phyloP scores from a whole-genome alignment of 768 basidiomycete genomes.

The Tricholoma sp. region DNA sequence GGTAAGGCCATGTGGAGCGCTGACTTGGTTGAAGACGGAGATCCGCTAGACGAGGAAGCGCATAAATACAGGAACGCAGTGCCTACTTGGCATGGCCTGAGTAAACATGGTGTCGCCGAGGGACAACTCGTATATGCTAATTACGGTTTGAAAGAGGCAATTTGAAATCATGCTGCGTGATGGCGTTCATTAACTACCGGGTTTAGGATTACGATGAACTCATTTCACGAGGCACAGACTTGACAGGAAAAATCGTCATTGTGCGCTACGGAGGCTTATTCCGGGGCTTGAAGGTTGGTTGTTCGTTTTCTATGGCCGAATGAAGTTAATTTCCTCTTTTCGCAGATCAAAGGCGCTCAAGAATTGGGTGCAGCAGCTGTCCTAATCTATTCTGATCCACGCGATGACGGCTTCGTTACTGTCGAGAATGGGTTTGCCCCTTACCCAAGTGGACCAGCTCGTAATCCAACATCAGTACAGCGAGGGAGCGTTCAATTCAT shows the following conservation, averaged over 20 bases:
- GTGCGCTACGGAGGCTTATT: conserved; percentile 72
- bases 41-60: conserved; percentile 68
- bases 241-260: conserved; percentile 75
- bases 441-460: conserved; percentile 84
- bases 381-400: conserved; percentile 81
- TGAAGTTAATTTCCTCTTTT: conserved; percentile 13
- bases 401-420: conserved; percentile 79
- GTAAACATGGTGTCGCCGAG: conserved; percentile 66
- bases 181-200: neutral
- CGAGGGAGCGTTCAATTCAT: conserved; percentile 79
- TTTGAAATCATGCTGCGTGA: conserved; percentile 1
- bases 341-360: conserved; percentile 74
- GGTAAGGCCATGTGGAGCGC: conserved; percentile 61
- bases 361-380: conserved; percentile 75
- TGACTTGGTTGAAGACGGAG: conserved; percentile 66
- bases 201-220: conserved; percentile 48
- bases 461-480: conserved; percentile 79
- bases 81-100: conserved; percentile 84
- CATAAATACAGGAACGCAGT: conserved; percentile 60
- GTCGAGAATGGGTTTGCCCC: conserved; percentile 68
- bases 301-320: conserved; percentile 9
- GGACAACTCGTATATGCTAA: conserved; percentile 74
- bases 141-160: conserved; percentile 63
- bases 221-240: conserved; percentile 55
- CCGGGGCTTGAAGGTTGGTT: conserved; percentile 75